phyloP scores from a whole-genome alignment of 768 basidiomycete genomes.

The Lactarius quietus region DNA sequence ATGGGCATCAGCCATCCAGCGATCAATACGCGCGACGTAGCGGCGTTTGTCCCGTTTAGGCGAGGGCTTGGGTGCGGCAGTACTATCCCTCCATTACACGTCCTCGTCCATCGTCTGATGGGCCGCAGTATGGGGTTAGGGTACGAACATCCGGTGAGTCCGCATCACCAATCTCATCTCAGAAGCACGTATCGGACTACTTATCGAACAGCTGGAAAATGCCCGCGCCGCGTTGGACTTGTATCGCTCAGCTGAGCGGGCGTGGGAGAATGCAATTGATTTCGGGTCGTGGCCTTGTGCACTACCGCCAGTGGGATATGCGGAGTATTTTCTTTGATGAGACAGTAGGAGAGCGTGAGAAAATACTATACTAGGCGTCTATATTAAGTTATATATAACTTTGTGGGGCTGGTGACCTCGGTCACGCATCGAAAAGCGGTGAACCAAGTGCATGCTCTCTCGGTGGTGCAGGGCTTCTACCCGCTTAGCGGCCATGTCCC shows the following conservation, averaged over 20 bases:
- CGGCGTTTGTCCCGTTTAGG: constrained; percentile 49
- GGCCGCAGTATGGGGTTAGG: constrained; percentile 41
- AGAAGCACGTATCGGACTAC: neutral
- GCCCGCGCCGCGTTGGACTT: constrained; percentile 50
- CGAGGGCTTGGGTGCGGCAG: constrained; percentile 36
- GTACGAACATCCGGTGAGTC: constrained; percentile 46
- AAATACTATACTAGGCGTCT: constrained; percentile 2
- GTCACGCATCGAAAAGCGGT: neutral
- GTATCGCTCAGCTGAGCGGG: constrained; percentile 48
- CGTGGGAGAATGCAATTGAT: constrained; percentile 45
- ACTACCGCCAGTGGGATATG: constrained; percentile 25
- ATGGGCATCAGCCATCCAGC: constrained; percentile 50
- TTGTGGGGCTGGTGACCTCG: no score
- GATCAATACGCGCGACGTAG: constrained; percentile 52
- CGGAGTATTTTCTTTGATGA: constrained; percentile 19
- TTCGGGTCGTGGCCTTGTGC: constrained; percentile 46
- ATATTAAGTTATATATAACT: no score
- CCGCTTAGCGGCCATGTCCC: neutral
- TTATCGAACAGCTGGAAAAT: constrained; percentile 40
- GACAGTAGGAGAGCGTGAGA: neutral
- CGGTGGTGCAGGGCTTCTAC: neutral
- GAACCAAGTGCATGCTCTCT: constrained; percentile 3
- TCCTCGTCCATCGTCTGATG: constrained; percentile 46
- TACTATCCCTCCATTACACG: constrained; percentile 36
- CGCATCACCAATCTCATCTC: neutral